A percentile compares a stretch with the other conserved stretches of the same genome.
These are phyloP conservation scores for Cryptosporidium tyzzeri DNA, from an alignment of 169 alveolate genomes.

Conservation along the genomic window DNA sequence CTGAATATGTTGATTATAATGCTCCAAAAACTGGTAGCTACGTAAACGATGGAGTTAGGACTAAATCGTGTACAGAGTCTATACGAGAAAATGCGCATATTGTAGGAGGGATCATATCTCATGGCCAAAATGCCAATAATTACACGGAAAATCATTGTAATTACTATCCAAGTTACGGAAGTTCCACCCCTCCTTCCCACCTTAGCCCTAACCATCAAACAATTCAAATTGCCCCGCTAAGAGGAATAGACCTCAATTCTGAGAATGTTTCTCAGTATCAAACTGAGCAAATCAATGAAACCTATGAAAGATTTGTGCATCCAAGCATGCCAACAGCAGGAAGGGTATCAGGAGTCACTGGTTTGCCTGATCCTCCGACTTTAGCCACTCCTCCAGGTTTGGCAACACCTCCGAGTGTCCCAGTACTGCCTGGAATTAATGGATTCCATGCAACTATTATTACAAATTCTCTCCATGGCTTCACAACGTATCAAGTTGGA, in stretches of 20 bases:
- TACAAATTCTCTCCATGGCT: background rate
- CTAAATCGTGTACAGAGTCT: background rate
- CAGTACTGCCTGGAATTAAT: background rate
- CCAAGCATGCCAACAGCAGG: background rate
- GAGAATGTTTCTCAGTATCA: constrained; percentile 7
- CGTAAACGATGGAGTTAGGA: background rate
- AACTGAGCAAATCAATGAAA: background rate
- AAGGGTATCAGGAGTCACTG: constrained; percentile 2
- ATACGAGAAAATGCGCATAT: background rate
- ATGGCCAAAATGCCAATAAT: background rate
- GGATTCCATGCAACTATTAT: background rate
- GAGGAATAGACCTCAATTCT: background rate
- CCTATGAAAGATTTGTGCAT: background rate
- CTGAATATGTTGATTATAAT: constrained; percentile 5
- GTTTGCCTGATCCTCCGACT: constrained; percentile 11
- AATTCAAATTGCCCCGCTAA: background rate
- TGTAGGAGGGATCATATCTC: background rate
- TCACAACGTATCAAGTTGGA: background rate
- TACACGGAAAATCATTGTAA: background rate
- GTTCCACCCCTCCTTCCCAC: constrained; percentile 2
- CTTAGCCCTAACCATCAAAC: background rate
- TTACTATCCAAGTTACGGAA: constrained; percentile 11
- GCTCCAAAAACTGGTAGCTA: background rate
- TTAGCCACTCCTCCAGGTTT: background rate
- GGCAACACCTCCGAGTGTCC: constrained; percentile 12